These are phyloP conservation scores for Collybiopsis confluens DNA, from an alignment of 768 basidiomycete species.

Conservation along the genomic window DNA sequence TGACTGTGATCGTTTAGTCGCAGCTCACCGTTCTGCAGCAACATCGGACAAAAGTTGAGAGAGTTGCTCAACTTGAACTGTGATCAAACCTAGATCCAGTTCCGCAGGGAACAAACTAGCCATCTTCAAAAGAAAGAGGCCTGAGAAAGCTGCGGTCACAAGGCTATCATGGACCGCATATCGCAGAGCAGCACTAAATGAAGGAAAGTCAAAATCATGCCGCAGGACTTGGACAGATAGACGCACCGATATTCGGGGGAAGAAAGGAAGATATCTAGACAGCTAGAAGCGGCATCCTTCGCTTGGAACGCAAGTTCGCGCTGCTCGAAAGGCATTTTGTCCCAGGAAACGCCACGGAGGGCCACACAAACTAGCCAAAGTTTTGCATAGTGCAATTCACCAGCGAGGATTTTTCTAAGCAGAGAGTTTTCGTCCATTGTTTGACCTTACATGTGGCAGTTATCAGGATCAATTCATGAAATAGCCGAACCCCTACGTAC, in stretches of 20 bases:
- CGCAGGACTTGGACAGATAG: background rate
- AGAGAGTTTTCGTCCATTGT: conserved; percentile 83
- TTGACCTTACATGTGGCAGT: too few relatives aligned
- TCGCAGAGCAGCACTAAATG: conserved; percentile 71
- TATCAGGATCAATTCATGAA: background rate
- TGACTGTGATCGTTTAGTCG: background rate
- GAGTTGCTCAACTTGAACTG: conserved; percentile 83
- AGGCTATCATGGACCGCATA: conserved; percentile 93
- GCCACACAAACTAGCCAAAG: conserved; percentile 94
- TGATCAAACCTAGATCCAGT: conserved; percentile 72
- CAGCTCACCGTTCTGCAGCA: conserved; percentile 75
- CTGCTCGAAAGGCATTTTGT: conserved; percentile 94
- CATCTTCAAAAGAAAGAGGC: conserved; percentile 90
- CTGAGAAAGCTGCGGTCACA: conserved; percentile 88
- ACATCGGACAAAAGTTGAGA: conserved; percentile 89
- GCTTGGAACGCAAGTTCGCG: conserved; percentile 93
- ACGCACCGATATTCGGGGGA: conserved; percentile 75
- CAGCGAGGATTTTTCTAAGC: conserved; percentile 80
- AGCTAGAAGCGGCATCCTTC: conserved; percentile 86
- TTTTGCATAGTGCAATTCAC: conserved; percentile 89
- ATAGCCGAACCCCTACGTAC: conserved; percentile 32
- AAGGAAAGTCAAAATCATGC: conserved; percentile 5
- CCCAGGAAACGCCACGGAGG: conserved; percentile 88
- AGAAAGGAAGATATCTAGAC: conserved; percentile 78
- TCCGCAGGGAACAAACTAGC: conserved; percentile 88